phyloP scores from a whole-genome alignment of 1,284 basidiomycete species.

The Peniophora sp. region DNA sequence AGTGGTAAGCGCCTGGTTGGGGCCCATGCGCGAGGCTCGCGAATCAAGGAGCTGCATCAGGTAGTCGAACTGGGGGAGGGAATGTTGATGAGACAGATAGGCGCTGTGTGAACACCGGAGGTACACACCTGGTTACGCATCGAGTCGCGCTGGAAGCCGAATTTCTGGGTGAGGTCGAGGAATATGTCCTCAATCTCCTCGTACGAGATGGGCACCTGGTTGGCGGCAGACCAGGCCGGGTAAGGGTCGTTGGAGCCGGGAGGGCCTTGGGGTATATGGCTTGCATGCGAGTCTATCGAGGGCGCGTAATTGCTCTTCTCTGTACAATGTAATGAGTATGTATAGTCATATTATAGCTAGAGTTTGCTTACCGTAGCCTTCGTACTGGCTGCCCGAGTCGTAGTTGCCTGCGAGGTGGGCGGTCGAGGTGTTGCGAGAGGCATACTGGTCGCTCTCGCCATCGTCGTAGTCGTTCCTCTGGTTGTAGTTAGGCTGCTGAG shows the following conservation, averaged over 20 bases:
- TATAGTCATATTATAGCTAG: neutral
- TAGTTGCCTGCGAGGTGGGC: constrained; percentile 47
- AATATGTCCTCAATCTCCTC: constrained; percentile 99
- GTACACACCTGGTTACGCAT: constrained; percentile 80
- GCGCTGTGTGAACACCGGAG: neutral
- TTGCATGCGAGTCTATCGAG: constrained; percentile 30
- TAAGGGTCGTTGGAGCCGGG: constrained; percentile 65
- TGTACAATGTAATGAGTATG: constrained; percentile 9
- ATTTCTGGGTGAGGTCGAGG: constrained; percentile 97
- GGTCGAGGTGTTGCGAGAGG: constrained; percentile 44
- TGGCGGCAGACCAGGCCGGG: constrained; percentile 91
- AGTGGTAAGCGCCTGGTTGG: constrained; percentile 91
- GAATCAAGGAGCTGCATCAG: constrained; percentile 97
- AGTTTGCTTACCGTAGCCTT: constrained; percentile 22
- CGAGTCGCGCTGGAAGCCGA: constrained; percentile 94
- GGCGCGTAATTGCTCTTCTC: constrained; percentile 22
- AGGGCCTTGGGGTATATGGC: constrained; percentile 33
- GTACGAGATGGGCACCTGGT: constrained; percentile 93
- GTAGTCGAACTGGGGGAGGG: constrained; percentile 76
- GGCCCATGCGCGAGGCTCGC: constrained; percentile 96
- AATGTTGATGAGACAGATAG: constrained; percentile 1
- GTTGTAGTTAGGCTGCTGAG: constrained; percentile 21
- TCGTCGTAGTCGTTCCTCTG: constrained; percentile 27
- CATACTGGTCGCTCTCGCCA: constrained; percentile 45
- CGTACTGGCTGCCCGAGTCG: constrained; percentile 31